A percentile compares a stretch with the other conserved stretches of the same genome.
Conservation (phyloP, 768 basidiomycete genomes). For the Termitomyces heimii region DNA sequence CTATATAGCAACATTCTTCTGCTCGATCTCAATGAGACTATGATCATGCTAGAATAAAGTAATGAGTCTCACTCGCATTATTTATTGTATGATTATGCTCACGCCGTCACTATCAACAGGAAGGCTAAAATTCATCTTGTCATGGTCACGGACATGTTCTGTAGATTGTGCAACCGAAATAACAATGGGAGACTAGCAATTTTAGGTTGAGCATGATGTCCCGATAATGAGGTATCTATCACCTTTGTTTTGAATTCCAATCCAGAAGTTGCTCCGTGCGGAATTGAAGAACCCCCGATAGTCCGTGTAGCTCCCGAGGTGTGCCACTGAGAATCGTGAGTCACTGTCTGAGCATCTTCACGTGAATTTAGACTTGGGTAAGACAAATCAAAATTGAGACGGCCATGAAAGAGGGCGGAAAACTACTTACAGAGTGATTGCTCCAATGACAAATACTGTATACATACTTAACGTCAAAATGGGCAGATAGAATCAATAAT, state of each 20-base stretch:
- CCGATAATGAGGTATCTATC: not conserved
- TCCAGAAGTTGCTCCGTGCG: not conserved
- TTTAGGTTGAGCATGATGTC: not conserved
- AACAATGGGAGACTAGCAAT: conserved; percentile 5
- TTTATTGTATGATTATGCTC: not conserved
- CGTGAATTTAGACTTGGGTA: conserved; percentile 3
- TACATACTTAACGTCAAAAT: not conserved
- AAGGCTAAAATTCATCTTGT: conserved; percentile 1
- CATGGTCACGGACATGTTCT: not conserved
- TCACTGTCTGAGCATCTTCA: conserved; percentile 1
- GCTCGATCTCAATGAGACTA: not conserved
- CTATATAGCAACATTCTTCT: not conserved
- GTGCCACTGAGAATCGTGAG: conserved; percentile 1
- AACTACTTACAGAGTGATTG: conserved; percentile 11
- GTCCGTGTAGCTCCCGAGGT: conserved; percentile 5
- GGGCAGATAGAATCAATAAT: not conserved
- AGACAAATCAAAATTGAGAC: not conserved
- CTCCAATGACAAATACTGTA: conserved; percentile 13
- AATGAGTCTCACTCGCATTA: not conserved
- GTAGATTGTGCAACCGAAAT: conserved; percentile 9
- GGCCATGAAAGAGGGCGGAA: not conserved
- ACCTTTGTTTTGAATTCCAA: conserved; percentile 10
- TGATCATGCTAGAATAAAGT: not conserved
- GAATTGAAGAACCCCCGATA: conserved; percentile 3
- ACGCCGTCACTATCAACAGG: not conserved